These are phyloP conservation scores for Neurospora tetrasperma DNA, from an alignment of 495 filamentous ascomycete genomes.

Conservation along the genomic window DNA sequence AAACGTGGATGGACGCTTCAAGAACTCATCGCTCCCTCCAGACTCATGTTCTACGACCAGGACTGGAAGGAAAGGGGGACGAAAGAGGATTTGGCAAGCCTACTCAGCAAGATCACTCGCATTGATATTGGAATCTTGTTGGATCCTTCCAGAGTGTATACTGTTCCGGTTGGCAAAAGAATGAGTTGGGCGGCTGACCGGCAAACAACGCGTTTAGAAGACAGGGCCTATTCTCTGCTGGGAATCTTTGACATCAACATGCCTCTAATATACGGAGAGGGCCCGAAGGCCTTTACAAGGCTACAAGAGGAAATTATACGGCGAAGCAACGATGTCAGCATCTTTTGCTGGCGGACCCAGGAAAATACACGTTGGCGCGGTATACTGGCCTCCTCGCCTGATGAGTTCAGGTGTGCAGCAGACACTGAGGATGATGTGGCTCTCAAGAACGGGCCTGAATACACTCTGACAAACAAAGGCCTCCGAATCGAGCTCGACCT, in stretches of 20 bases:
- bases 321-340: constrained; percentile 11
- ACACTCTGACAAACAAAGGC: neutral
- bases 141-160: neutral
- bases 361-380: neutral
- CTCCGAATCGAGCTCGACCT: neutral
- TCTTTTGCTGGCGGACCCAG: constrained; percentile 11
- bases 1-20: constrained; percentile 29
- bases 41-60: constrained; percentile 10
- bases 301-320: constrained; percentile 21
- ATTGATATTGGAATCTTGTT: neutral
- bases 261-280: constrained; percentile 22
- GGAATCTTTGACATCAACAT: constrained; percentile 21
- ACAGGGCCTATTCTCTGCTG: constrained; percentile 17
- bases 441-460: neutral
- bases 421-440: neutral
- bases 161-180: constrained; percentile 5
- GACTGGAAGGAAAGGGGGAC: constrained; percentile 1
- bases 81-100: neutral
- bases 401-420: neutral
- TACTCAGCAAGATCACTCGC: neutral
- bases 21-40: constrained; percentile 24
- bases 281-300: constrained; percentile 14
- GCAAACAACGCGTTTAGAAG: constrained; percentile 16
- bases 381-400: neutral
- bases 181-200: constrained; percentile 27